A percentile compares a stretch with the other conserved stretches of the same genome.
Conservation (phyloP, 495 filamentous ascomycete genomes). For the Haplographium delicatum region DNA sequence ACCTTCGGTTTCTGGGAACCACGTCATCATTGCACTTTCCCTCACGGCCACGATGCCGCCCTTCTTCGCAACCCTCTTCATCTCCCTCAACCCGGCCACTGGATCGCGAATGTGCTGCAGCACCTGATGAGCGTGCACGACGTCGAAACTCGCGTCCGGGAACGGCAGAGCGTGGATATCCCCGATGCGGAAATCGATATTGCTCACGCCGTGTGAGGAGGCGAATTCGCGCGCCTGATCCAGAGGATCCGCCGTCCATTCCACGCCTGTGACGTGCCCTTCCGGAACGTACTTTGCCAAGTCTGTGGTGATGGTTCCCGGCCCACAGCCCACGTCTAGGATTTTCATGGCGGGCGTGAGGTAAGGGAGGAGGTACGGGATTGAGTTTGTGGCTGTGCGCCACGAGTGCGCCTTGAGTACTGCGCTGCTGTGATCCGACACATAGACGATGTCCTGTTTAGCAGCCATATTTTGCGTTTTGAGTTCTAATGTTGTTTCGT, state of each 20-base stretch:
- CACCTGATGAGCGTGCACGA: slow-evolving; percentile 50
- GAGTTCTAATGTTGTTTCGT: too few relatives aligned
- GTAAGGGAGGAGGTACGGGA: slow-evolving; percentile 42
- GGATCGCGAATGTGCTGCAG: slow-evolving; percentile 45
- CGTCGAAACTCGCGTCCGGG: slow-evolving; percentile 39
- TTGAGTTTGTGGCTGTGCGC: slow-evolving; percentile 49
- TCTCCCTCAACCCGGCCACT: slow-evolving; percentile 38
- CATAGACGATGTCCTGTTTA: too few relatives aligned
- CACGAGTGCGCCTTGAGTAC: slow-evolving; percentile 44
- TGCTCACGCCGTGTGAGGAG: background rate
- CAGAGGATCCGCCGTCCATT: slow-evolving; percentile 2
- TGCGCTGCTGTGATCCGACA: slow-evolving; percentile 41
- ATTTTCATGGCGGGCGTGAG: slow-evolving; percentile 41
- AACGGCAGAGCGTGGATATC: background rate
- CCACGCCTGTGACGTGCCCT: slow-evolving; percentile 35
- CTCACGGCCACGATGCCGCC: slow-evolving; percentile 47
- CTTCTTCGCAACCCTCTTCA: slow-evolving; percentile 41
- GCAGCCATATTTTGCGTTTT: too few relatives aligned
- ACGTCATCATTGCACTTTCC: background rate
- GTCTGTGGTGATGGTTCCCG: slow-evolving; percentile 49
- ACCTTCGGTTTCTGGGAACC: background rate
- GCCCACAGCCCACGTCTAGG: slow-evolving; percentile 53
- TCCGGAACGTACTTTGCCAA: slow-evolving; percentile 40
- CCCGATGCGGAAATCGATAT: background rate
- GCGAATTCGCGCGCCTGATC: background rate